Percentiles rank a stretch among this genome's conserved stretches.
Conservation (phyloP, 495 filamentous ascomycete species). For the Polyplosphaeria fusca region DNA sequence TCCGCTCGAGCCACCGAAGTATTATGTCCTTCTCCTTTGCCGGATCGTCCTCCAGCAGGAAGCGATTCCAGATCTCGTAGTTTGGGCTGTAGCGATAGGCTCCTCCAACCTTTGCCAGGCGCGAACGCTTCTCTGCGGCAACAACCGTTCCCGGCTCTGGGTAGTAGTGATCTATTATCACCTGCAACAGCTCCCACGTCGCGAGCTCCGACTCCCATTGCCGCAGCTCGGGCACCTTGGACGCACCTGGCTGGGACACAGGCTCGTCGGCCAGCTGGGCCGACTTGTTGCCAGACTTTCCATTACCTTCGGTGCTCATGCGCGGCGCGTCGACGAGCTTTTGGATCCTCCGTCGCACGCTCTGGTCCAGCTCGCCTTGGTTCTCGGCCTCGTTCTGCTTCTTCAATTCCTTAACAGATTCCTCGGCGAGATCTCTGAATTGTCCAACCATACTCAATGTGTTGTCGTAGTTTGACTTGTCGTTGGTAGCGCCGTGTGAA, state of each 20-base stretch:
- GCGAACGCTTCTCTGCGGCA: slow-evolving; percentile 43
- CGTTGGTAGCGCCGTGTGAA: slow-evolving; percentile 6
- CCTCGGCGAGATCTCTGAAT: slow-evolving; percentile 41
- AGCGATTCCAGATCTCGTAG: slow-evolving; percentile 61
- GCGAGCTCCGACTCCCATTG: slow-evolving; percentile 71
- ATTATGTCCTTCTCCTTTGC: slow-evolving; percentile 72
- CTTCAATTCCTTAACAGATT: slow-evolving; percentile 39
- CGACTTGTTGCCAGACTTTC: slow-evolving; percentile 6
- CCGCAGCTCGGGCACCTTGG: slow-evolving; percentile 51
- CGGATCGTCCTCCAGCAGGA: slow-evolving; percentile 62
- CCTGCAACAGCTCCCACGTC: slow-evolving; percentile 81
- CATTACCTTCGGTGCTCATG: slow-evolving; percentile 13
- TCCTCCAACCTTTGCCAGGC: slow-evolving; percentile 48
- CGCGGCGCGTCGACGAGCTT: slow-evolving; percentile 8
- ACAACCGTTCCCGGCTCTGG: slow-evolving; percentile 32
- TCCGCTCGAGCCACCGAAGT: slow-evolving; percentile 77
- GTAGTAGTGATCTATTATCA: slow-evolving; percentile 55
- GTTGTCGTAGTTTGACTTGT: slow-evolving; percentile 18
- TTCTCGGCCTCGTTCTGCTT: slow-evolving; percentile 30
- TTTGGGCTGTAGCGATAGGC: slow-evolving; percentile 58
- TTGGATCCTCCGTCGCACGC: slow-evolving; percentile 33
- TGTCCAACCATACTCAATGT: slow-evolving; percentile 37
- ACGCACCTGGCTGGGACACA: slow-evolving; percentile 1
- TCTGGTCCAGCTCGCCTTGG: slow-evolving; percentile 36
- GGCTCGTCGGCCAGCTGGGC: slow-evolving; percentile 18